Conservation (phyloP, 2,329 filamentous ascomycete species). For the Colletotrichum eremochloae region DNA sequence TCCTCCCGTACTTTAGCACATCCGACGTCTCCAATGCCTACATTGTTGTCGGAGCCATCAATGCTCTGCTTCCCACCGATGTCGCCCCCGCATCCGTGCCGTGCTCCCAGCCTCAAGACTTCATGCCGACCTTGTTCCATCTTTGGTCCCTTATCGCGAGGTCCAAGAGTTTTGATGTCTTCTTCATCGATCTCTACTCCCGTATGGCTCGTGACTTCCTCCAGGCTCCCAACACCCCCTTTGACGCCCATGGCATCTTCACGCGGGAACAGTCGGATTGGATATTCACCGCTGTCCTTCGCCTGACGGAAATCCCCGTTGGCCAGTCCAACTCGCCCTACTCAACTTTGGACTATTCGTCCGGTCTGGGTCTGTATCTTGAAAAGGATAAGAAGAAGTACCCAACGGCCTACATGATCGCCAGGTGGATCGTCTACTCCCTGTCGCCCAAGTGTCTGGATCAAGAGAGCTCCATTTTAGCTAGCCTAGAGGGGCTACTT, state of each 20-base stretch:
- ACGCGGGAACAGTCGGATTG: constrained; percentile 91
- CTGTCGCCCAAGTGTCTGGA: constrained; percentile 87
- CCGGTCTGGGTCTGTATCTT: constrained; percentile 86
- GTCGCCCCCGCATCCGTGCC: constrained; percentile 78
- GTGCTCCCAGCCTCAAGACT: constrained; percentile 87
- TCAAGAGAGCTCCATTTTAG: constrained; percentile 82
- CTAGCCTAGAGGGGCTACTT: constrained; percentile 89
- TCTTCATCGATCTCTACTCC: constrained; percentile 91
- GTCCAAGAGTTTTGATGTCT: constrained; percentile 87
- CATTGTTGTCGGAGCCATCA: constrained; percentile 89
- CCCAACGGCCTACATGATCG: constrained; percentile 91
- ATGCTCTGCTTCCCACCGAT: constrained; percentile 87
- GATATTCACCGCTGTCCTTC: constrained; percentile 91
- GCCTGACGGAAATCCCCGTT: constrained; percentile 94
- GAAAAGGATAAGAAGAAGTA: constrained; percentile 96
- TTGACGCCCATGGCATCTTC: constrained; percentile 90
- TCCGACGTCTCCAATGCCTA: constrained; percentile 94
- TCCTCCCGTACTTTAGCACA: constrained; percentile 90
- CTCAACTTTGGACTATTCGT: constrained; percentile 83
- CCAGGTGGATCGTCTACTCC: constrained; percentile 93
- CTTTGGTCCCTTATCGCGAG: constrained; percentile 94
- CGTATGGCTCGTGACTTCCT: constrained; percentile 88
- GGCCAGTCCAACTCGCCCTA: constrained; percentile 96
- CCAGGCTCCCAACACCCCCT: constrained; percentile 79
- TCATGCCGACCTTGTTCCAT: constrained; percentile 95